Base-by-base conservation (phyloP, 2,329 filamentous ascomycete species). In the Curvularia sp. region DNA sequence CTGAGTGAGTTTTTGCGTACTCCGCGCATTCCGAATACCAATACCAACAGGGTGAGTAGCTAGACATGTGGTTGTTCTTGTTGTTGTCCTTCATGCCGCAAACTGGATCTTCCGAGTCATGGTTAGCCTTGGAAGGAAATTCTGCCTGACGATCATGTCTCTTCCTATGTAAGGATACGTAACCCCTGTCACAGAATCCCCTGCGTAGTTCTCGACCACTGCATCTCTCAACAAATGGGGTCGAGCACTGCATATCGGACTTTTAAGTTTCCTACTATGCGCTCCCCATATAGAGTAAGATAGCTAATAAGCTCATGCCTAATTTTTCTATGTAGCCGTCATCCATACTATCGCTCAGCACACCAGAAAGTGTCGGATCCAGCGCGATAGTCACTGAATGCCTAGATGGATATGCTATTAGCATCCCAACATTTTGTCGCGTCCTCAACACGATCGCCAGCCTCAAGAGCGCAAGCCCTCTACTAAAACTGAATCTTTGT, bases 141-240 rank as follows among this genome's bases (percentile, higher is more conserved):
- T 26, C 2, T 20, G 15, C 20, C 30, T 52, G 39, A 39, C 44
- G 30, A 31, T 39, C 47, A 20, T 13, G 15, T 35, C 15, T 30
- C 22, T 12, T 4, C 22, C 44, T 13, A 9, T 6, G 22, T 5
- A 30, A 6, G 5, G 5, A 38, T n/a, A 35, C 33, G 33, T 35
- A 8, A 55, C 33, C 47, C 53, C 39, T 44, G 53, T 15, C 24
- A 44, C 46, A 51, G 10, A 44, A 51, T 38, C 47, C 39, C 50
- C 38, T 30, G 39, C 12, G 39, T 26, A 46, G 43, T 12, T 31
- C 26, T 44, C 20, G 35, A 38, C 39, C 15, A 10, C 53, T 24
- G n/a, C n/a, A 13, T 6, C 0, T 3, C 24, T n/a, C 5, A 13
- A 15, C 24, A 15, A 9, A 26, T 20, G 13, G 3, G 9, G 2